These are phyloP conservation scores for Plasmodium inui DNA, from an alignment of 169 alveolate genomes.

Conservation along the genomic window DNA sequence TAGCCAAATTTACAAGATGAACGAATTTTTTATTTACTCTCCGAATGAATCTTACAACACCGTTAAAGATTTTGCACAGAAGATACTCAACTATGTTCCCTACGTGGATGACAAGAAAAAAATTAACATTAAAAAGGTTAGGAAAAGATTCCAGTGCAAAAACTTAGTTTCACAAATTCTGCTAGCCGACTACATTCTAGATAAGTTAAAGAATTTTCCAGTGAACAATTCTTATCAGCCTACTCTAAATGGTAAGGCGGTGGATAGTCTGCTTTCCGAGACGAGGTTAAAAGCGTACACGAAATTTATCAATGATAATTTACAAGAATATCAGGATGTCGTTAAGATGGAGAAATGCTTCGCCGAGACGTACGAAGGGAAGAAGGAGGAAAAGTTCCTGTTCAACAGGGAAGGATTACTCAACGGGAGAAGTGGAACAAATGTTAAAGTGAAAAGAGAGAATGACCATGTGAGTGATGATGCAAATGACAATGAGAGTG, in stretches of 20 bases:
- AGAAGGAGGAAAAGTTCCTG: constrained; percentile 13
- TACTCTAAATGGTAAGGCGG: constrained; percentile 2
- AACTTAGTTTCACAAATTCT: constrained; percentile 50
- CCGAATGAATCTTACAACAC: constrained; percentile 64
- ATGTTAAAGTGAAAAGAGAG: neutral
- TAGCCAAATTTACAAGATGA: neutral
- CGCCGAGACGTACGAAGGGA: neutral
- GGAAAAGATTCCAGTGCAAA: constrained; percentile 28
- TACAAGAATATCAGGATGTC: constrained; percentile 6
- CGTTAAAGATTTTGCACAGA: constrained; percentile 51
- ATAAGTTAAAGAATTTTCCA: constrained; percentile 55
- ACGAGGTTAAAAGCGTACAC: constrained; percentile 41
- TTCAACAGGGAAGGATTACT: neutral
- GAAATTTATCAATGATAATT: constrained; percentile 40
- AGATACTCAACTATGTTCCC: constrained; percentile 70
- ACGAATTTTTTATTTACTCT: constrained; percentile 37
- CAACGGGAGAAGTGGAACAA: constrained; percentile 4
- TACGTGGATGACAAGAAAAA: constrained; percentile 71
- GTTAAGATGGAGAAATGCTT: constrained; percentile 23
- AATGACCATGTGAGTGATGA: neutral
- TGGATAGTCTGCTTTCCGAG: constrained; percentile 25
- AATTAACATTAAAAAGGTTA: constrained; percentile 29
- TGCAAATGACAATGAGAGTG: neutral
- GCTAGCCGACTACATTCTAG: constrained; percentile 69
- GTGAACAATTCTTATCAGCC: constrained; percentile 1